A percentile compares a stretch with the other conserved stretches of the same genome.
Evolutionary conservation across 75 land plant species (phyloP).

Genomic region (Sequoiadendron giganteum): DNA sequence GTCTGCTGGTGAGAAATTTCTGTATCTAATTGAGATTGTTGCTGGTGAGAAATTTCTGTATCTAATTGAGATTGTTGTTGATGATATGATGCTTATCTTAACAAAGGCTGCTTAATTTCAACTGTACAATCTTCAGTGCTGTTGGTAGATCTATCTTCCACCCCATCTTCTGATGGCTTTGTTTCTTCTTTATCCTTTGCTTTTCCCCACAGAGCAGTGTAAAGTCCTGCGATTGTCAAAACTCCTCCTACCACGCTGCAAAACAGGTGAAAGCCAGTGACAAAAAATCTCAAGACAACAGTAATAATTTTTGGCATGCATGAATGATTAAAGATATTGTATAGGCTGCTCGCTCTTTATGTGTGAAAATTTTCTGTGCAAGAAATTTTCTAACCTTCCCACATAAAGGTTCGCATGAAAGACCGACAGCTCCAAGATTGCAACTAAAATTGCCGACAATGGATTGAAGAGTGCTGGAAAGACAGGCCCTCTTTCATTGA

Average conservation of each 20-base stretch:
- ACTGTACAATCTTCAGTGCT: background rate
- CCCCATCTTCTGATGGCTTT: background rate
- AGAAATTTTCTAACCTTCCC: slow-evolving; percentile 15
- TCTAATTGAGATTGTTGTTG: no score
- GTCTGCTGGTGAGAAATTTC: no score
- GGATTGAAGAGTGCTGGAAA: slow-evolving; percentile 11
- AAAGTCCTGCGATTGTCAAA: background rate
- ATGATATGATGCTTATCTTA: background rate
- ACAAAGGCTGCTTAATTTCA: background rate
- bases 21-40: no score
- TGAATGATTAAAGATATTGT: no score
- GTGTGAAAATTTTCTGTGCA: background rate
- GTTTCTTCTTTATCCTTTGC: background rate
- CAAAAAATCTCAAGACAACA: background rate
- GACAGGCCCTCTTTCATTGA: slow-evolving; percentile 10
- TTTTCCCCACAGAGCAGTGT: background rate
- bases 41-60: no score
- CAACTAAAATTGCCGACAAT: background rate
- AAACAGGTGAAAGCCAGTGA: background rate
- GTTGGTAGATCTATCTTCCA: background rate
- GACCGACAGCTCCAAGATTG: slow-evolving; percentile 6
- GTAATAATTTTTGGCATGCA: background rate
- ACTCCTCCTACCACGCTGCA: slow-evolving; percentile 7
- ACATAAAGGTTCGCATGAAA: background rate
- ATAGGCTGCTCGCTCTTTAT: no score